Evolutionary conservation across 2,329 filamentous ascomycete genomes (phyloP).

Genomic region (Pseudogymnoascus sp.): DNA sequence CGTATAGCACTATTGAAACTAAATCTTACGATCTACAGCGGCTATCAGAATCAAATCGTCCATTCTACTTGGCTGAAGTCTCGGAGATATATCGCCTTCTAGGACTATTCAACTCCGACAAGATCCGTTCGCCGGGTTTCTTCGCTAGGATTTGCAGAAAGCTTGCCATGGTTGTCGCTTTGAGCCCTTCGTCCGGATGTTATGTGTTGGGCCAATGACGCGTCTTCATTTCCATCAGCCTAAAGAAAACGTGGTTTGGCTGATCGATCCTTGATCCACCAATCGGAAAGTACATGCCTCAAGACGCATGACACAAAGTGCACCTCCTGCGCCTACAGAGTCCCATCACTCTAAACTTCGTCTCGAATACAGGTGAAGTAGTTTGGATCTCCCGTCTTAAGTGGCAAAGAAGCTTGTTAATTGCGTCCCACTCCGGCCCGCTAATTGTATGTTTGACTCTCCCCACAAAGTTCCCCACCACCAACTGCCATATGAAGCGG

Average conservation of each 20-base stretch:
- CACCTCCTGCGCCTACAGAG: background rate
- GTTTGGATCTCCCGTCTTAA: background rate
- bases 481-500: constrained; percentile 1
- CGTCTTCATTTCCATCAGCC: background rate
- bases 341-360: background rate
- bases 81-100: background rate
- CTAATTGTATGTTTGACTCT: background rate
- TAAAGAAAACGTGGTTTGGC: background rate
- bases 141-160: background rate
- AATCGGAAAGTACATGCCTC: background rate
- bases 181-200: background rate
- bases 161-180: background rate
- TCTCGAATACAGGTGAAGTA: background rate
- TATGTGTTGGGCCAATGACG: background rate
- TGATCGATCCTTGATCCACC: background rate
- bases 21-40: background rate
- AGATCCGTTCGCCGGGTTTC: background rate
- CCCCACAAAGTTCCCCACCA: background rate
- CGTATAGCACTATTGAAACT: background rate
- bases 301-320: background rate
- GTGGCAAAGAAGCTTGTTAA: background rate
- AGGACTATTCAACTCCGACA: background rate
- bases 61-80: background rate
- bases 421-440: background rate
- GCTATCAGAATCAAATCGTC: background rate